phyloP scores from a whole-genome alignment of 2,329 filamentous ascomycete genomes.

The Neophaeococcomyces aloes region DNA sequence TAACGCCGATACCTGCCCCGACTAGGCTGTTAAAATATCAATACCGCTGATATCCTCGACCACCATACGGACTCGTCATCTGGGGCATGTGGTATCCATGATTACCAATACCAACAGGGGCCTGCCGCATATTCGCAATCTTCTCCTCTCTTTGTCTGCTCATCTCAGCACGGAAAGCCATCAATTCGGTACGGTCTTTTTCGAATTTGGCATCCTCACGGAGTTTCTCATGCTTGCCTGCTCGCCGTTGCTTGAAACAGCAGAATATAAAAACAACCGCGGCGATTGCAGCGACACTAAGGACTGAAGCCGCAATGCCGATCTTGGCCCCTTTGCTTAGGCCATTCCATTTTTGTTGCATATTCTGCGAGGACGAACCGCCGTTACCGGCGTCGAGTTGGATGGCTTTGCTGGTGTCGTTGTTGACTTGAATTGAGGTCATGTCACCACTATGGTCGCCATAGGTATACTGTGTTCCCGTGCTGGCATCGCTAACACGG shows the following conservation, averaged over 20 bases:
- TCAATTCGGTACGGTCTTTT: slow-evolving; percentile 28
- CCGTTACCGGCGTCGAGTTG: slow-evolving; percentile 21
- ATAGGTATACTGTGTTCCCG: slow-evolving; percentile 31
- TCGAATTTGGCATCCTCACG: slow-evolving; percentile 39
- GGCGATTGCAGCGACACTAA: slow-evolving; percentile 25
- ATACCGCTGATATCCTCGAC: slow-evolving; percentile 7
- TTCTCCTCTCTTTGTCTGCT: slow-evolving; percentile 15
- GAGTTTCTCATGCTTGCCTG: slow-evolving; percentile 40
- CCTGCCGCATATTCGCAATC: slow-evolving; percentile 9
- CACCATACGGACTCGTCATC: background rate
- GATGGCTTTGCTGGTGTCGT: slow-evolving; percentile 24
- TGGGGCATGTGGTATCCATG: background rate
- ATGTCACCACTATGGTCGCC: slow-evolving; percentile 30
- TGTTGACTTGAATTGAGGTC: slow-evolving; percentile 38
- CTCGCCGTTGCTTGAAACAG: slow-evolving; percentile 41
- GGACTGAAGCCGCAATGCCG: slow-evolving; percentile 34
- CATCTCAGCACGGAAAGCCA: slow-evolving; percentile 23
- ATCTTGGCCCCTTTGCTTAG: slow-evolving; percentile 39
- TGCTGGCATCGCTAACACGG: slow-evolving; percentile 45
- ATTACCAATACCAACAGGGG: background rate
- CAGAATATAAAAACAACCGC: slow-evolving; percentile 34
- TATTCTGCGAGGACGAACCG: slow-evolving; percentile 14
- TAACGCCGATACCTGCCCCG: no score
- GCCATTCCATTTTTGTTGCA: slow-evolving; percentile 32
- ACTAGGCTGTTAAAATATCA: background rate